These are phyloP conservation scores for Geranium incanum DNA, from an alignment of 441 rosid species.

Conservation along the genomic window DNA sequence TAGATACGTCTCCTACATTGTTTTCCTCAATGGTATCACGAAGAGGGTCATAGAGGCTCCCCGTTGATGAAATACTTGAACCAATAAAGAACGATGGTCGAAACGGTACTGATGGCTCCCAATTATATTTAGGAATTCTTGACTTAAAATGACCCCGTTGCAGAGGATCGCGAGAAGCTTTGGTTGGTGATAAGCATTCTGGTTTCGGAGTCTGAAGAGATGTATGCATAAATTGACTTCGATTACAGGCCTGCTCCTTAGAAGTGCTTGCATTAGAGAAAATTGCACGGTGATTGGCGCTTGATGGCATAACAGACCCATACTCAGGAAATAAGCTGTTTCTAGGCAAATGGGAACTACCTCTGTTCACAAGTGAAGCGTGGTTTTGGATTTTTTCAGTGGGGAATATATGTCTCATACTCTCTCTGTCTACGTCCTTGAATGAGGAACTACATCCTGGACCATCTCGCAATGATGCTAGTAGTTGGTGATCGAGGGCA, in stretches of 20 bases:
- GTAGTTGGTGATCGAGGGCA: slow-evolving; percentile 25
- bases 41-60: slow-evolving; percentile 54
- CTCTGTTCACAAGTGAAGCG: slow-evolving; percentile 29
- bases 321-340: slow-evolving; percentile 38
- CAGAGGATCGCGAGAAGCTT: slow-evolving; percentile 23
- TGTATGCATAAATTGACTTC: slow-evolving; percentile 16
- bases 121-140: slow-evolving; percentile 48
- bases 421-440: slow-evolving; percentile 33
- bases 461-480: slow-evolving; percentile 31
- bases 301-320: slow-evolving; percentile 27
- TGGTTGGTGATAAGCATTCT: slow-evolving; percentile 26
- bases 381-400: slow-evolving; percentile 30
- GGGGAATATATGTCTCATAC: slow-evolving; percentile 28
- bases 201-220: slow-evolving; percentile 23
- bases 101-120: slow-evolving; percentile 90
- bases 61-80: slow-evolving; percentile 40
- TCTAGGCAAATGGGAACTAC: slow-evolving; percentile 31
- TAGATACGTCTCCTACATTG: slow-evolving; percentile 24
- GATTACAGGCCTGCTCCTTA: slow-evolving; percentile 17
- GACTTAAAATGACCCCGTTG: slow-evolving; percentile 28
- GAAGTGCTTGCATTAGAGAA: slow-evolving; percentile 24
- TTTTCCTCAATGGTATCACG: slow-evolving; percentile 45
- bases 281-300: slow-evolving; percentile 26
- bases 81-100: slow-evolving; percentile 54
- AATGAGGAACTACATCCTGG: slow-evolving; percentile 30